These are phyloP conservation scores for Periglandula ipomoeae DNA, from an alignment of 2,329 filamentous ascomycete species.

Conservation along the genomic window DNA sequence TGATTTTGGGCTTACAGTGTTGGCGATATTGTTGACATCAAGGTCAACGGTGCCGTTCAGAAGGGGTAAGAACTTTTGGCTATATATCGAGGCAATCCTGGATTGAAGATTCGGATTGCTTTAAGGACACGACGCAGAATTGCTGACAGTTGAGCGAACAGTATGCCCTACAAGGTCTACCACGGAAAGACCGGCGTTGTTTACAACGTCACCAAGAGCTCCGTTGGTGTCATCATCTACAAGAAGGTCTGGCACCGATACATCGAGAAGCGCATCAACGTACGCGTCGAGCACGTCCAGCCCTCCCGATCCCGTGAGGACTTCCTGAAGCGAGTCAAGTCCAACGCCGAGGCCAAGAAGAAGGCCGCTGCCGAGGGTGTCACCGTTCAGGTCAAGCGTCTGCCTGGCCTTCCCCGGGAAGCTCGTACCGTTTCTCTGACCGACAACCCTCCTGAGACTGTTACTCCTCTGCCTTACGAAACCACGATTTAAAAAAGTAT, in stretches of 20 bases:
- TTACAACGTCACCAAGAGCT: slow-evolving; percentile 98
- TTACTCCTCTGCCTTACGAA: slow-evolving; percentile 90
- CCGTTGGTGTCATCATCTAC: slow-evolving; percentile 98
- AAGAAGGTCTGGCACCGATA: slow-evolving; percentile 99
- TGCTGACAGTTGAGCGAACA: slow-evolving; percentile 34
- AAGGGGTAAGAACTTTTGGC: slow-evolving; percentile 65
- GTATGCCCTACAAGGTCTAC: slow-evolving; percentile 99
- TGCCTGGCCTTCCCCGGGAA: slow-evolving; percentile 69
- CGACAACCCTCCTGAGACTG: slow-evolving; percentile 83
- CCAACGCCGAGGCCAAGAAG: slow-evolving; percentile 86
- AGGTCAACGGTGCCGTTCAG: slow-evolving; percentile 96
- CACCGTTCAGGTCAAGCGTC: slow-evolving; percentile 88
- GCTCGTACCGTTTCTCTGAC: slow-evolving; percentile 70
- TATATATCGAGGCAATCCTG: not conserved
- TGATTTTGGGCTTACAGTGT: slow-evolving; percentile 53
- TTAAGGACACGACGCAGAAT: not conserved
- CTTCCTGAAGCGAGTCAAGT: slow-evolving; percentile 94
- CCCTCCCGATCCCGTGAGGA: slow-evolving; percentile 94
- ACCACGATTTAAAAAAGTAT: slow-evolving; percentile 74
- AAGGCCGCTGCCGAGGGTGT: slow-evolving; percentile 85
- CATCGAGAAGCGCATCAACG: slow-evolving; percentile 99
- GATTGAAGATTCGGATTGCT: not conserved
- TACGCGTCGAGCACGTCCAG: slow-evolving; percentile 94
- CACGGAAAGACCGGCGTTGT: slow-evolving; percentile 97
- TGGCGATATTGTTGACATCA: slow-evolving; percentile 98